Evolutionary conservation across 352 stramenopile genomes (phyloP).

Genomic region (Blastocystis sp.): DNA sequence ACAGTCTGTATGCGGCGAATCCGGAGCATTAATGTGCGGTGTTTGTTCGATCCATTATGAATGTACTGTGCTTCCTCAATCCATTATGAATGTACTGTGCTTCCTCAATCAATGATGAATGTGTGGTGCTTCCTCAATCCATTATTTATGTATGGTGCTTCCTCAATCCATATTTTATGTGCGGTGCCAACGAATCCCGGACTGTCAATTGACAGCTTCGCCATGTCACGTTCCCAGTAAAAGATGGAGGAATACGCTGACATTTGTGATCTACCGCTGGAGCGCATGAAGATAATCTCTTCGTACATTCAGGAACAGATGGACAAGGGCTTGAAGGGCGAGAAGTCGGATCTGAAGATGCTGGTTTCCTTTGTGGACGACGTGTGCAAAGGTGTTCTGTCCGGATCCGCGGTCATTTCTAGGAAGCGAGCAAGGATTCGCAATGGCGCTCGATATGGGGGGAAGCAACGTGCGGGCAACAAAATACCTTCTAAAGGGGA

Average conservation of each 20-base stretch:
- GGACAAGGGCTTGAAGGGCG: slow-evolving; percentile 47
- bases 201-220: neutral
- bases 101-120: too few species aligned
- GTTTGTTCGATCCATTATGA: slow-evolving; percentile 32
- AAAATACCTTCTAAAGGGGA: slow-evolving; percentile 45
- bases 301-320: slow-evolving; percentile 66
- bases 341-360: slow-evolving; percentile 68
- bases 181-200: too few species aligned
- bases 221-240: neutral
- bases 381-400: slow-evolving; percentile 16
- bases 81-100: neutral
- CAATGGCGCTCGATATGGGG: slow-evolving; percentile 65
- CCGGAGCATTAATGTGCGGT: slow-evolving; percentile 25
- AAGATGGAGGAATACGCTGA: slow-evolving; percentile 50
- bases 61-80: neutral
- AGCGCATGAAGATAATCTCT: slow-evolving; percentile 54
- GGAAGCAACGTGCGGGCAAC: slow-evolving; percentile 57
- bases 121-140: too few species aligned
- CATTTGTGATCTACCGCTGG: slow-evolving; percentile 17
- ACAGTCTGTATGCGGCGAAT: slow-evolving; percentile 53
- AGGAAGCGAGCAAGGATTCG: slow-evolving; percentile 65
- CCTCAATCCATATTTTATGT: too few species aligned
- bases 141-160: too few species aligned
- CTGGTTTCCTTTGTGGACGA: slow-evolving; percentile 63
- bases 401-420: neutral